Evolutionary conservation across 1,284 basidiomycete genomes (phyloP).

Genomic region (Leucoagaricus sp.): DNA sequence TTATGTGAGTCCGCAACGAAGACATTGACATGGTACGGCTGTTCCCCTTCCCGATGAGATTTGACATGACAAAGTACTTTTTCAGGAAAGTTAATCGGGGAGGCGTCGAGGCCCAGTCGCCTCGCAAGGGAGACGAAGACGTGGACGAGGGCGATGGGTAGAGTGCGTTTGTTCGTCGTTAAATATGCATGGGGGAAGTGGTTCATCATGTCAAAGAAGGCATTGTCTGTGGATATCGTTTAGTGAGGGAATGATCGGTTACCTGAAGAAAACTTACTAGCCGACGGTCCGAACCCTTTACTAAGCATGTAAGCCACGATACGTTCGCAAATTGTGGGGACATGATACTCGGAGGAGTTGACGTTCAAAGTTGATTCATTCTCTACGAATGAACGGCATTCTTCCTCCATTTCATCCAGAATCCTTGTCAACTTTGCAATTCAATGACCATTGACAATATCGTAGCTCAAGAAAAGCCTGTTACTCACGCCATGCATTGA

Average conservation of each 20-base stretch:
- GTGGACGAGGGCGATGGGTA: slow-evolving; percentile 64
- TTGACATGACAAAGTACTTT: slow-evolving; percentile 52
- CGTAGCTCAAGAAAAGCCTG: not conserved
- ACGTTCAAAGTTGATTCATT: slow-evolving; percentile 25
- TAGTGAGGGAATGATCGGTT: slow-evolving; percentile 15
- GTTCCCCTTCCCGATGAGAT: slow-evolving; percentile 31
- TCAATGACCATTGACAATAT: not conserved
- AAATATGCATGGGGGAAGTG: slow-evolving; percentile 64
- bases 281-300: slow-evolving; percentile 42
- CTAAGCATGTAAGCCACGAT: slow-evolving; percentile 51
- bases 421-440: slow-evolving; percentile 32
- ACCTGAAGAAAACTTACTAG: slow-evolving; percentile 29
- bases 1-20: slow-evolving; percentile 37
- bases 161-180: slow-evolving; percentile 45
- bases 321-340: slow-evolving; percentile 34
- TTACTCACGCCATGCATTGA: slow-evolving; percentile 24
- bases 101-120: slow-evolving; percentile 51
- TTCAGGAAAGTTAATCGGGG: slow-evolving; percentile 56
- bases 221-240: slow-evolving; percentile 27
- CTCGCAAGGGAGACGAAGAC: slow-evolving; percentile 56
- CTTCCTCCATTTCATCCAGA: slow-evolving; percentile 41
- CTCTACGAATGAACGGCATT: slow-evolving; percentile 42
- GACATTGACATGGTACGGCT: slow-evolving; percentile 45
- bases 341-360: slow-evolving; percentile 28
- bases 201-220: slow-evolving; percentile 38